Evolutionary conservation across 2,329 filamentous ascomycete species (phyloP), one percentile per base, ranked within the genome.

Genomic region (Penicillium sp.): DNA sequence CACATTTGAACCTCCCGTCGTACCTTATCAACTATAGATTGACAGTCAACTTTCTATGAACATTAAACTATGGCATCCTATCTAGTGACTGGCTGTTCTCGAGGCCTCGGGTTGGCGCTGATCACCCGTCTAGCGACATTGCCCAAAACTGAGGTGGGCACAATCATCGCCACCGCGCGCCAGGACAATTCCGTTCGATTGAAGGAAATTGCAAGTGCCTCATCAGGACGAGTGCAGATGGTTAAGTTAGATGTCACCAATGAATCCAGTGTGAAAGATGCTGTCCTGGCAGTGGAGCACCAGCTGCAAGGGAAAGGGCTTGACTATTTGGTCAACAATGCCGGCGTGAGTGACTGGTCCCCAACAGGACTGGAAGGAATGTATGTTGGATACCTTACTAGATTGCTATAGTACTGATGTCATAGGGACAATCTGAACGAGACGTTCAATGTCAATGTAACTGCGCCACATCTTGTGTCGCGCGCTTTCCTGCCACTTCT

Each of bases 241-340:
- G 59, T 79, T n/a, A 64, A 62, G 3, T 58, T 78, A 12, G 75
- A 78, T 31, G 68, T 76, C 10, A 73, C 72, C 5, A 59, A 73
- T 46, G 52, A 65, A 21, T 45, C 50, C 0, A 74, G 70, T 38
- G 66, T 78, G 6, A 60, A 72, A 39, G 54, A 67, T 15, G 77
- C 74, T 0, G 73, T 60, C 1, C 51, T 52, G 0, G 54, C 63
- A 15, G 71, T 78, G 4, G 70, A 76, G 29, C 42, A 50, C 5
- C 60, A 61, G 3, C 60, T 79, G 1, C 58, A 62, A 16, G 76
- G 68, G 4, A 70, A 69, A 12, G 77, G 76, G 0, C 65, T 81
- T 0, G 79, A 81, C 58, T 73, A 79, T 8, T 55, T 81, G 29
- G 69, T 79, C 53, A 79, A 79, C 62, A 79, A 79, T 62, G 77